Conservation (phyloP, 140 eudicot species). For the Senecio squalidus region DNA sequence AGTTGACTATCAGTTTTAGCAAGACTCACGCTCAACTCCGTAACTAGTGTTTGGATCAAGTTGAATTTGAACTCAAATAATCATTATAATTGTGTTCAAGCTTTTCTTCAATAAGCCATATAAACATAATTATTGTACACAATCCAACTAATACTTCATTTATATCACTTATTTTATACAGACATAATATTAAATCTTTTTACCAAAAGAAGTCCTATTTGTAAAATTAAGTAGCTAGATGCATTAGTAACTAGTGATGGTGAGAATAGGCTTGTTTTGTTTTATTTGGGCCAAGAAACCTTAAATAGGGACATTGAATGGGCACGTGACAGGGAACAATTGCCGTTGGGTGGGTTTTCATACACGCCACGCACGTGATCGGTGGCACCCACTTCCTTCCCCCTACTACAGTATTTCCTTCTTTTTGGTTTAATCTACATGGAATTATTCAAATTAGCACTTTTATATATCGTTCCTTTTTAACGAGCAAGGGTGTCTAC, state of each 20-base stretch:
- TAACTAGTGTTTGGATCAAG: background rate
- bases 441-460: no score
- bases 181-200: no score
- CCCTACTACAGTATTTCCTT: background rate
- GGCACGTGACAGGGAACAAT: slow-evolving; percentile 26
- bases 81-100: background rate
- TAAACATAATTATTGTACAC: no score
- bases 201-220: no score
- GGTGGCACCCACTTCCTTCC: background rate
- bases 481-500: no score
- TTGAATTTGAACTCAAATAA: background rate
- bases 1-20: background rate
- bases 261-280: slow-evolving; percentile 7
- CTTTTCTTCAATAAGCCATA: background rate
- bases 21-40: background rate
- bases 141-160: no score
- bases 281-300: slow-evolving; percentile 19
- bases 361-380: slow-evolving; percentile 29
- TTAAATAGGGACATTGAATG: slow-evolving; percentile 26
- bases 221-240: no score
- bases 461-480: no score
- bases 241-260: background rate
- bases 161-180: no score
- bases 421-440: background rate
- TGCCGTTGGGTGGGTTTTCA: slow-evolving; percentile 20